A percentile compares a stretch with the other conserved stretches of the same genome.
phyloP scores from a whole-genome alignment of 768 basidiomycete genomes.

The Crassisporium funariophilum region DNA sequence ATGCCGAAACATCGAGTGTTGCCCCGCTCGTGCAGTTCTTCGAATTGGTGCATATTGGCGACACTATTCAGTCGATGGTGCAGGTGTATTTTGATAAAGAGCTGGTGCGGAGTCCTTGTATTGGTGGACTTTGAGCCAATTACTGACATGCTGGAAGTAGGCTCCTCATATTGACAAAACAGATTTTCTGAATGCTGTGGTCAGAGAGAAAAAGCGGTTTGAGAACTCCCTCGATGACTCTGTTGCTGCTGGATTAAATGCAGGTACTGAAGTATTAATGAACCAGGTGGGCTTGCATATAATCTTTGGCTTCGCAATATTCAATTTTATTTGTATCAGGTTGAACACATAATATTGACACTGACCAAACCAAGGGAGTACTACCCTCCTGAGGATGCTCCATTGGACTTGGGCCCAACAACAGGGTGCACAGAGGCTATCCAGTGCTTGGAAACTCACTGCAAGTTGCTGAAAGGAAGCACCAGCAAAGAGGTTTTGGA shows the following conservation, averaged over 20 bases:
- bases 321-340: constrained; percentile 42
- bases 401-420: constrained; percentile 84
- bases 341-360: constrained; percentile 89
- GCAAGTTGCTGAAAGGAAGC: constrained; percentile 87
- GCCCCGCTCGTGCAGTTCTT: constrained; percentile 96
- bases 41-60: constrained; percentile 94
- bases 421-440: constrained; percentile 89
- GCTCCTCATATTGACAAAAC: constrained; percentile 88
- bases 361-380: constrained; percentile 86
- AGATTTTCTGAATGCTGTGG: constrained; percentile 91
- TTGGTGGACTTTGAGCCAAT: not conserved
- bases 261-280: constrained; percentile 95
- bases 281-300: constrained; percentile 62
- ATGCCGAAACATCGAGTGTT: constrained; percentile 77
- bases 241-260: constrained; percentile 91
- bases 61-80: constrained; percentile 96
- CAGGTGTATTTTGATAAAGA: constrained; percentile 99
- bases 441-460: constrained; percentile 86
- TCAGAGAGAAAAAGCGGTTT: constrained; percentile 96
- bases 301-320: constrained; percentile 1
- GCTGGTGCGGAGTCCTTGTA: constrained; percentile 53
- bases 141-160: constrained; percentile 43
- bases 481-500: constrained; percentile 96
- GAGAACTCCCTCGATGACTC: constrained; percentile 91
- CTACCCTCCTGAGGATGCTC: constrained; percentile 80